phyloP scores from a whole-genome alignment of 805 yeast genomes.

The Wickerhamomyces hampshirensis region DNA sequence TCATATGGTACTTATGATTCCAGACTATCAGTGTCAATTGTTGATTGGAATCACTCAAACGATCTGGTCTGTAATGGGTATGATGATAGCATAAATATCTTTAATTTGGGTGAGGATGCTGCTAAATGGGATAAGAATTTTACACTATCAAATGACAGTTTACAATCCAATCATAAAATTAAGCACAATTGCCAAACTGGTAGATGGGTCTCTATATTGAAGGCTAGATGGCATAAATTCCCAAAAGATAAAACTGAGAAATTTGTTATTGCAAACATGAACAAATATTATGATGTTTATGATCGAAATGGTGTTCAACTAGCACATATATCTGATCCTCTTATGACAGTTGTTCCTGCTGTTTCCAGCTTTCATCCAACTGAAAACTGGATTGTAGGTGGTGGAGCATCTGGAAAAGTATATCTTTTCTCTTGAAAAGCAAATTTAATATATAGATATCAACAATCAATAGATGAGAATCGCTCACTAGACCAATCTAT shows the following conservation, averaged over 20 bases:
- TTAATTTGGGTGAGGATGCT: slow-evolving; percentile 41
- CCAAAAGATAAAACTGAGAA: slow-evolving; percentile 74
- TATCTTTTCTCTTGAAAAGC: slow-evolving; percentile 41
- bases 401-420: slow-evolving; percentile 89
- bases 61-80: slow-evolving; percentile 89
- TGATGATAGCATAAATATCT: slow-evolving; percentile 76
- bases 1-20: slow-evolving; percentile 57
- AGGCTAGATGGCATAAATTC: slow-evolving; percentile 77
- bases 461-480: background rate
- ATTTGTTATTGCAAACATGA: slow-evolving; percentile 93
- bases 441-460: background rate
- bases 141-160: slow-evolving; percentile 24
- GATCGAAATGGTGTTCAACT: slow-evolving; percentile 70
- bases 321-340: slow-evolving; percentile 61
- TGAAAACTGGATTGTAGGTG: slow-evolving; percentile 88
- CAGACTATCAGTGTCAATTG: slow-evolving; percentile 76
- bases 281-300: slow-evolving; percentile 77
- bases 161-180: slow-evolving; percentile 59
- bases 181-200: slow-evolving; percentile 96
- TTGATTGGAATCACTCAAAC: slow-evolving; percentile 61
- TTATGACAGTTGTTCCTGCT: slow-evolving; percentile 90
- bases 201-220: slow-evolving; percentile 90
- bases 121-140: slow-evolving; percentile 16
- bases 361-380: slow-evolving; percentile 80
- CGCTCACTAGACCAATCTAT: no score